Evolutionary conservation across 148 eudicot genomes (phyloP).

Genomic region (Heliosperma pusillum): DNA sequence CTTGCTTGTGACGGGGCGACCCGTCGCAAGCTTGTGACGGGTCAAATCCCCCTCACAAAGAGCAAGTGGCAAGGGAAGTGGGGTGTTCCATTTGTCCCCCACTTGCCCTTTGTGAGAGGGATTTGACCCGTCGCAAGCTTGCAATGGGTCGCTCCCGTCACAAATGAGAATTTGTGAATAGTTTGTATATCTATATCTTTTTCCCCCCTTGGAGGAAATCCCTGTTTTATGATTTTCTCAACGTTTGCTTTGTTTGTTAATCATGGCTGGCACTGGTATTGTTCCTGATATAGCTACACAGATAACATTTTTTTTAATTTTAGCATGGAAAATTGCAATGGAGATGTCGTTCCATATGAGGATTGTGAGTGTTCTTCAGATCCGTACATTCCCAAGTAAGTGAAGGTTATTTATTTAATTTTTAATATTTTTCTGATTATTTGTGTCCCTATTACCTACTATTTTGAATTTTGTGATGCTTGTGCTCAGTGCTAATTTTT

Average conservation of each 20-base stretch:
- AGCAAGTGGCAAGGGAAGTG: too few species aligned
- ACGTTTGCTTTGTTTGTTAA: not conserved
- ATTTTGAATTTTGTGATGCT: not conserved
- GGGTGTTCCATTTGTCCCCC: too few species aligned
- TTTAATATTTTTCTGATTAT: not conserved
- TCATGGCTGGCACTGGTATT: not conserved
- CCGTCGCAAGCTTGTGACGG: too few species aligned
- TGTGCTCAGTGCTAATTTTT: not conserved
- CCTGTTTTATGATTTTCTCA: not conserved
- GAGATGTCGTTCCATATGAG: conserved; percentile 32
- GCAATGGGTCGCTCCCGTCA: too few species aligned
- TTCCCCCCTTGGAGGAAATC: not conserved
- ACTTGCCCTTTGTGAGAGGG: too few species aligned
- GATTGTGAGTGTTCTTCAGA: conserved; percentile 24
- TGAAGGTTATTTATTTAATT: not conserved
- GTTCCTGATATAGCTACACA: conserved; percentile 3
- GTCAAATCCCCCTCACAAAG: too few species aligned
- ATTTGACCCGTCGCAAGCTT: too few species aligned
- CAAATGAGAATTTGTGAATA: too few species aligned
- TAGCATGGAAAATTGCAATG: conserved; percentile 38
- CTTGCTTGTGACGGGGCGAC: too few species aligned
- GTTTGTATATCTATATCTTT: too few species aligned
- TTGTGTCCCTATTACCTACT: not conserved
- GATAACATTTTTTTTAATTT: conserved; percentile 29
- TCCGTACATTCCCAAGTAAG: conserved; percentile 78